Percentiles rank a stretch among this genome's conserved stretches.
Evolutionary conservation across 257 asterid species (phyloP).

Genomic region (Solanum habrochaites): DNA sequence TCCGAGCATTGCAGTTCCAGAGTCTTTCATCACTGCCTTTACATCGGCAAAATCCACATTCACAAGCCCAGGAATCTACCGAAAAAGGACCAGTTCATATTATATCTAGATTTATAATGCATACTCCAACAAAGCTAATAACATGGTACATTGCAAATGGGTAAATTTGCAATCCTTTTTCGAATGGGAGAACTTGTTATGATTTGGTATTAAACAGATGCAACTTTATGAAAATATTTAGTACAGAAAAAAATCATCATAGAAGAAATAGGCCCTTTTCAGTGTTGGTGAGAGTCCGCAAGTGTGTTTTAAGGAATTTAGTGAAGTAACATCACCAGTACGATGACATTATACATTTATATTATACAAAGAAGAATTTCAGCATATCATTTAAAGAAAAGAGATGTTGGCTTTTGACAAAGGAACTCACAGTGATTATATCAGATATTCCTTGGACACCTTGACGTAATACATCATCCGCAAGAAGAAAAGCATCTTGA

Average conservation of each 20-base stretch:
- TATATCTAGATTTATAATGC: not conserved
- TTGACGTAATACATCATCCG: conserved; percentile 95
- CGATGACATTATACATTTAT: not conserved
- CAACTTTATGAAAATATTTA: not conserved
- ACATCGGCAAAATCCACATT: conserved; percentile 99
- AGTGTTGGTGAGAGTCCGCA: not conserved
- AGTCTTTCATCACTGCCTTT: conserved; percentile 95
- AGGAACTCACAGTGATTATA: conserved; percentile 66
- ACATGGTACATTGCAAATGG: no score
- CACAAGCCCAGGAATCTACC: conserved; percentile 95
- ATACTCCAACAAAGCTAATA: not conserved
- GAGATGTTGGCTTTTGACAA: not conserved
- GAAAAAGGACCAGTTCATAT: conserved; percentile 4
- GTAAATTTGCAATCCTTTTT: no score
- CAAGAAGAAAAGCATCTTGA: conserved; percentile 97
- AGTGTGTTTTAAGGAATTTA: not conserved
- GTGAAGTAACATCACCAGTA: not conserved
- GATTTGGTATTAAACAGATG: not conserved
- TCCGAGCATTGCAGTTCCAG: conserved; percentile 99
- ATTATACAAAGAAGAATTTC: not conserved
- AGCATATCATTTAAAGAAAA: not conserved
- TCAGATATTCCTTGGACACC: conserved; percentile 99
- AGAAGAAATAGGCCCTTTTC: not conserved
- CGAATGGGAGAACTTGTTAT: not conserved
- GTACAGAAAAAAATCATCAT: not conserved